Conservation (phyloP, 495 filamentous ascomycete genomes). For the Lasiosphaeria hispida region DNA sequence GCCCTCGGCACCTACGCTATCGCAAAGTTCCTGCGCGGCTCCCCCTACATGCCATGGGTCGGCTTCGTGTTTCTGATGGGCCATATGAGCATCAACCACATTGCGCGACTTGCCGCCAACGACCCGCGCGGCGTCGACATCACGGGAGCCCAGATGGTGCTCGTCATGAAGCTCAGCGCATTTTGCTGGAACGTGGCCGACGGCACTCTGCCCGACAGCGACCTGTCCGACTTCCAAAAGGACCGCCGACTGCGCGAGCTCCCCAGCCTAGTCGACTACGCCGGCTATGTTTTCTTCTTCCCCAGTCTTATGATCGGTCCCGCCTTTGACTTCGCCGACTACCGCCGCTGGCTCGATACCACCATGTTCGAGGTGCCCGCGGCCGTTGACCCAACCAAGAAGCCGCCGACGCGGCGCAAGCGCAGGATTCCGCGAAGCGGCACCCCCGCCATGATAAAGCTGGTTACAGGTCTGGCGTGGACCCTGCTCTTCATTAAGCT, state of each 20-base stretch:
- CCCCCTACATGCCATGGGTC: constrained; percentile 98
- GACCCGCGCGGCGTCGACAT: constrained; percentile 73
- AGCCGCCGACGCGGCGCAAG: constrained; percentile 83
- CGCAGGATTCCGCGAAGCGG: constrained; percentile 91
- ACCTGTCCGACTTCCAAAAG: constrained; percentile 82
- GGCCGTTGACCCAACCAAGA: constrained; percentile 72
- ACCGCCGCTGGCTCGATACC: constrained; percentile 86
- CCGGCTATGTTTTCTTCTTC: constrained; percentile 92
- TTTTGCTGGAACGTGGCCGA: constrained; percentile 99
- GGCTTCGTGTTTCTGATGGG: constrained; percentile 93
- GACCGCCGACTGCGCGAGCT: constrained; percentile 73
- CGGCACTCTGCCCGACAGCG: constrained; percentile 71
- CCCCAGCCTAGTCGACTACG: constrained; percentile 73
- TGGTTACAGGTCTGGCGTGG: constrained; percentile 69
- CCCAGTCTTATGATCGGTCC: constrained; percentile 84
- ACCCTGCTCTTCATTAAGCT: constrained; percentile 76
- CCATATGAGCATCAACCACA: constrained; percentile 89
- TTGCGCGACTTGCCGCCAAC: constrained; percentile 70
- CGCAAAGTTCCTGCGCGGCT: constrained; percentile 71
- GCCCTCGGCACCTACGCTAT: constrained; percentile 79
- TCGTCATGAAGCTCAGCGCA: constrained; percentile 95
- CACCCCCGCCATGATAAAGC: constrained; percentile 79
- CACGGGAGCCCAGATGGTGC: constrained; percentile 95
- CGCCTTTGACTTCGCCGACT: constrained; percentile 91
- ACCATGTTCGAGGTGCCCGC: constrained; percentile 88